Conservation (phyloP, 495 filamentous ascomycete genomes). For the Penicillium lividum region DNA sequence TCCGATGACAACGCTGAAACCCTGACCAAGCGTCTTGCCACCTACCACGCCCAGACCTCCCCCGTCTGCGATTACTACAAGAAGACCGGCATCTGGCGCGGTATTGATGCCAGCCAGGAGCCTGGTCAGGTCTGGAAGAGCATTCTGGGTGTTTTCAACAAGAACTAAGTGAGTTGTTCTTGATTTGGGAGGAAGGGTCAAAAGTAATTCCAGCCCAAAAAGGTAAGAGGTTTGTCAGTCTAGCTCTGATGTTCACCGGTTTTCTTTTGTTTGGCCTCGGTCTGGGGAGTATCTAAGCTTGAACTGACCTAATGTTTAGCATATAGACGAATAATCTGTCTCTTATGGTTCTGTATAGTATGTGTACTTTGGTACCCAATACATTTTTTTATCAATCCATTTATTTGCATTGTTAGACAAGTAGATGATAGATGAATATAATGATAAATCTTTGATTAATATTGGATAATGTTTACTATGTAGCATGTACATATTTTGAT, state of each 20-base stretch:
- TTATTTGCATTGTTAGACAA: background rate
- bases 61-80: conserved; percentile 96
- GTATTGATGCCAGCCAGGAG: conserved; percentile 94
- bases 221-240: conserved; percentile 14
- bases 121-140: conserved; percentile 95
- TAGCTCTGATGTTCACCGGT: conserved; percentile 16
- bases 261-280: conserved; percentile 23
- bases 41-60: conserved; percentile 91
- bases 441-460: background rate
- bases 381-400: conserved; percentile 15
- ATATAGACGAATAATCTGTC: conserved; percentile 30
- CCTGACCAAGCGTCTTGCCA: conserved; percentile 88
- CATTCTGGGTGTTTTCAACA: conserved; percentile 80
- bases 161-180: conserved; percentile 32
- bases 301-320: conserved; percentile 22
- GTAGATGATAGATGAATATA: background rate
- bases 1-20: conserved; percentile 98
- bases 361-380: conserved; percentile 28
- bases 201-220: conserved; percentile 3
- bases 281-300: conserved; percentile 12
- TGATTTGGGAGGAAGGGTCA: conserved; percentile 1
- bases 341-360: conserved; percentile 33
- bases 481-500: background rate
- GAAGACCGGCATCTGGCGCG: conserved; percentile 94
- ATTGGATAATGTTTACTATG: background rate